Percentiles rank a stretch among this genome's conserved stretches.
These are phyloP conservation scores for Ophiostoma australiae DNA, from an alignment of 2,329 filamentous ascomycete species.

Conservation along the genomic window DNA sequence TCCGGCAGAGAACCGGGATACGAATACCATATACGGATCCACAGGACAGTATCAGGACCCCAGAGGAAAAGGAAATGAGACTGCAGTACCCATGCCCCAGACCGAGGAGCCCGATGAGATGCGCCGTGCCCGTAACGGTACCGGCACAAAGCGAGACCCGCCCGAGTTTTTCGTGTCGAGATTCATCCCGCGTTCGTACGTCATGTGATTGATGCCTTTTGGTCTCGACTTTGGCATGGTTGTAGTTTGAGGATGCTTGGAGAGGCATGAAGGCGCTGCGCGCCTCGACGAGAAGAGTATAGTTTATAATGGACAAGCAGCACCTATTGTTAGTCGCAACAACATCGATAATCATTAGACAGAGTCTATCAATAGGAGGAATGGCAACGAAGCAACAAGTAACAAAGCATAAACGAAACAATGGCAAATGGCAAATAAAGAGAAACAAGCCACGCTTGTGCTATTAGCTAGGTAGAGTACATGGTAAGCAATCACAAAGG, in stretches of 20 bases:
- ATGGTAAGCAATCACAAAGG: background rate
- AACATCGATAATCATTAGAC: background rate
- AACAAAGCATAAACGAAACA: background rate
- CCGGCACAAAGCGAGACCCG: background rate
- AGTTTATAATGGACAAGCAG: background rate
- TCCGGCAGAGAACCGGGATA: background rate
- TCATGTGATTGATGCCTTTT: background rate
- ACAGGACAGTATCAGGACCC: background rate
- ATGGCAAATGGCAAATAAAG: background rate
- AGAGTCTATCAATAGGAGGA: background rate
- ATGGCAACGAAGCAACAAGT: background rate
- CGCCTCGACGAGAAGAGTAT: background rate
- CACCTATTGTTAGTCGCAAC: background rate
- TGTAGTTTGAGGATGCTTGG: background rate
- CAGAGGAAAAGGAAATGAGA: background rate
- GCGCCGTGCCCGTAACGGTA: background rate
- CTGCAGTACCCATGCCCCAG: background rate
- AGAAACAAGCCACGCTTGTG: background rate
- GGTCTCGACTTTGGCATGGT: background rate
- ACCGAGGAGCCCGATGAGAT: background rate
- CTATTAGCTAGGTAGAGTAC: conserved; percentile 12
- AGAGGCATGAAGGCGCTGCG: background rate
- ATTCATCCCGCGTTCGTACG: background rate
- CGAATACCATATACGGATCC: background rate
- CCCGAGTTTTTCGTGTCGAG: background rate